Percentiles rank a stretch among this genome's conserved stretches.
These are phyloP conservation scores for Emiliania huxleyi DNA, from an alignment of 78 protist genomes.

Conservation along the genomic window DNA sequence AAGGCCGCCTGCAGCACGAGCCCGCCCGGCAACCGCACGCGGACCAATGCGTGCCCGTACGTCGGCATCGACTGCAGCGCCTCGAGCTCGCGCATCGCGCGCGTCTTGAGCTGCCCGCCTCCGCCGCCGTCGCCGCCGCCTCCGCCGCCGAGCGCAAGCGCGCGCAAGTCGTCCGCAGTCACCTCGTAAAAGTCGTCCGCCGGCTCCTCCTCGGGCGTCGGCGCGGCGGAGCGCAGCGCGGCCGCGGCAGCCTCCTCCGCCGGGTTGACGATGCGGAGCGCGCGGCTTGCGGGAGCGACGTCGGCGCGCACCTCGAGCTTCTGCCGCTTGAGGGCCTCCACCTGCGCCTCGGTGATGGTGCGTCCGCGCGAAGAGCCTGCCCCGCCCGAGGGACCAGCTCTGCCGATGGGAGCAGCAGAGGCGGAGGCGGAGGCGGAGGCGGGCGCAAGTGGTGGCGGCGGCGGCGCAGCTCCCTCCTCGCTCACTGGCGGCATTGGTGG, in stretches of 20 bases:
- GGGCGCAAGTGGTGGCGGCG: too few species aligned
- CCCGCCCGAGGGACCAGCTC: too few species aligned
- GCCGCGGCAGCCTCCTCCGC: too few species aligned
- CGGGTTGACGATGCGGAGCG: too few species aligned
- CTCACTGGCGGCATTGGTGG: too few species aligned
- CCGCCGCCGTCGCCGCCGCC: background rate
- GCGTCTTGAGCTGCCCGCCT: background rate
- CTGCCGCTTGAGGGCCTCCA: background rate
- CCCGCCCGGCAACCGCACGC: background rate
- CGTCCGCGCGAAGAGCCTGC: too few species aligned
- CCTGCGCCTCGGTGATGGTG: background rate
- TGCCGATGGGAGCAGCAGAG: too few species aligned
- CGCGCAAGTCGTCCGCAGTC: background rate
- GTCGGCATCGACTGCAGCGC: background rate
- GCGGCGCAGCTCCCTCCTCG: too few species aligned
- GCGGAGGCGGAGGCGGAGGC: too few species aligned
- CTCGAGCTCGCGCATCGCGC: background rate
- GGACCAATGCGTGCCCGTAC: background rate
- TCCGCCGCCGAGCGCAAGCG: background rate
- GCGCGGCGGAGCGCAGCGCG: too few species aligned
- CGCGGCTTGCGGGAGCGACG: too few species aligned
- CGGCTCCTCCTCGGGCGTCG: background rate
- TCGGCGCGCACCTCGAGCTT: background rate
- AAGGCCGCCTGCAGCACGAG: background rate
- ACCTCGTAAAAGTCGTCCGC: background rate